Percentiles rank a stretch among this genome's conserved stretches.
phyloP scores from a whole-genome alignment of 371 early-diverging fungal species.

The Zopfochytrium polystomum region DNA sequence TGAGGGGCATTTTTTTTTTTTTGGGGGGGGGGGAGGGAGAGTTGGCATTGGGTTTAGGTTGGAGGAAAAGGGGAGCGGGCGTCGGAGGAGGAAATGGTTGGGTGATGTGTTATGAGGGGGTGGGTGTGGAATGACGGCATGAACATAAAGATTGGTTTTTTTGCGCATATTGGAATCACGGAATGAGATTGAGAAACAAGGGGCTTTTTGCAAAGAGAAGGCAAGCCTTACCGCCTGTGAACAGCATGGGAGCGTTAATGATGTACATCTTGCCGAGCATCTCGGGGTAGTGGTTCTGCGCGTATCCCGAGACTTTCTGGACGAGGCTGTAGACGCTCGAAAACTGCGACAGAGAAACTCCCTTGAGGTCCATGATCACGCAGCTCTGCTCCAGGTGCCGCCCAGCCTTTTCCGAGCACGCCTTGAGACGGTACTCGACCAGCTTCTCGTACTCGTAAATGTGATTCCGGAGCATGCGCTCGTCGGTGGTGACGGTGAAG shows the following conservation, averaged over 20 bases:
- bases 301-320: slow-evolving; percentile 55
- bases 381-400: slow-evolving; percentile 59
- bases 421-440: slow-evolving; percentile 52
- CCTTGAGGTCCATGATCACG: slow-evolving; percentile 66
- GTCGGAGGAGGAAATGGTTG: neutral
- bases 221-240: slow-evolving; percentile 32
- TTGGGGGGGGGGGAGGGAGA: too few relatives aligned
- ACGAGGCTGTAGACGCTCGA: slow-evolving; percentile 53
- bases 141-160: too few relatives aligned
- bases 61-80: too few relatives aligned
- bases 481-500: slow-evolving; percentile 53
- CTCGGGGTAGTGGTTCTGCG: slow-evolving; percentile 69
- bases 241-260: slow-evolving; percentile 65
- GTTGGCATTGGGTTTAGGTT: too few relatives aligned
- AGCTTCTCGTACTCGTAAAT: slow-evolving; percentile 61
- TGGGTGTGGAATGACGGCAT: too few relatives aligned
- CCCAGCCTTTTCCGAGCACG: slow-evolving; percentile 50
- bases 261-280: slow-evolving; percentile 64
- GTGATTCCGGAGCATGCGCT: slow-evolving; percentile 59
- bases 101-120: too few relatives aligned
- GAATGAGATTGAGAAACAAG: too few relatives aligned
- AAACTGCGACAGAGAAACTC: slow-evolving; percentile 51
- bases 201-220: neutral
- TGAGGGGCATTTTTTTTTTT: slow-evolving; percentile 32
- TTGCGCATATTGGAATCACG: too few relatives aligned